These are phyloP conservation scores for Boletus vinaceobasis DNA, from an alignment of 768 basidiomycete species.

Conservation along the genomic window DNA sequence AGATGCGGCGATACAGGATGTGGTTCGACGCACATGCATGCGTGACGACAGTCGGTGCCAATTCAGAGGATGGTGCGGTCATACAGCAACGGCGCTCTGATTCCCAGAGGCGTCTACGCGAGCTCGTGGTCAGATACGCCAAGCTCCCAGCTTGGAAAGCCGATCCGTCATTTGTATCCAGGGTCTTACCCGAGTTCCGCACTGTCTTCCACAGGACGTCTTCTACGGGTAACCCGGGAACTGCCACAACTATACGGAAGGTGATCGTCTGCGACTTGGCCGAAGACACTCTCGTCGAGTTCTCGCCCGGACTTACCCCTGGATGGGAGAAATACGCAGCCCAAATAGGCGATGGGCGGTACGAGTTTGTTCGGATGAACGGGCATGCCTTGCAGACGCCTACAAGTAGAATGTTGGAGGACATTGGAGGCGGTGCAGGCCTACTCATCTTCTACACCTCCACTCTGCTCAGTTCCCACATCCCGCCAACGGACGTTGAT, in stretches of 20 bases:
- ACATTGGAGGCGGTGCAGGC: not conserved
- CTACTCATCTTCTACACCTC: not conserved
- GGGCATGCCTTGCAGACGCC: not conserved
- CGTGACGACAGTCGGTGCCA: not conserved
- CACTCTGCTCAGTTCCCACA: not conserved
- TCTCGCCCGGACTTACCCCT: too few species aligned
- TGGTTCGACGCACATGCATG: constrained; percentile 17
- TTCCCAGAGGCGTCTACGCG: not conserved
- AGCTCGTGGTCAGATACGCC: not conserved
- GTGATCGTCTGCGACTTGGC: not conserved
- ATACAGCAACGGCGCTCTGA: not conserved
- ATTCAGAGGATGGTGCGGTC: not conserved
- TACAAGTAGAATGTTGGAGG: not conserved
- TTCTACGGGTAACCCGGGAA: not conserved
- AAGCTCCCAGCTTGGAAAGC: not conserved
- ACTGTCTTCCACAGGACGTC: not conserved
- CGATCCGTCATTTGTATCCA: not conserved
- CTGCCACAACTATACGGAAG: not conserved
- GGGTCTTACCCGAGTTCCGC: not conserved
- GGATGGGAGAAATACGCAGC: not conserved
- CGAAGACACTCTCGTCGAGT: not conserved
- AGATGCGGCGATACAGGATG: constrained; percentile 26
- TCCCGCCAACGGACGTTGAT: not conserved
- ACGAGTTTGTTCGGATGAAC: not conserved
- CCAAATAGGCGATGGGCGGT: not conserved